These are phyloP conservation scores for Plantago ovata DNA, from an alignment of 257 asterid genomes.

Conservation along the genomic window DNA sequence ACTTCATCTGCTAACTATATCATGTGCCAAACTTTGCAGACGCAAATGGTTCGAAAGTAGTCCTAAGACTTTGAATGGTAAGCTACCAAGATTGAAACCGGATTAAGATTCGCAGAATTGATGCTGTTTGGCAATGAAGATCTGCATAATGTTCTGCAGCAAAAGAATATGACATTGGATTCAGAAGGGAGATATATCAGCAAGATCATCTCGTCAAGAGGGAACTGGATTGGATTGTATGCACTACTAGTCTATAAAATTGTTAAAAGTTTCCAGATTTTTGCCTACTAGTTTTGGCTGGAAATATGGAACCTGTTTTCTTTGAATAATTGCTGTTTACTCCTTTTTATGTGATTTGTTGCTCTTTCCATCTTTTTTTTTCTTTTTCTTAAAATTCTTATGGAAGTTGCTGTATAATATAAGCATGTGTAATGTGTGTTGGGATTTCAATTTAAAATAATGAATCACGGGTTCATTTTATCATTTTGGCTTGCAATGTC, in stretches of 20 bases:
- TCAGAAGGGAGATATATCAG: neutral
- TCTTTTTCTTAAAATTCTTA: neutral
- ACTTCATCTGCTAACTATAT: neutral
- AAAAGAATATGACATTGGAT: too few species aligned
- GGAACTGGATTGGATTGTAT: neutral
- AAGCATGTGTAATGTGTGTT: constrained; percentile 4
- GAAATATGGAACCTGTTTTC: neutral
- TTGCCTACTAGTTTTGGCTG: neutral
- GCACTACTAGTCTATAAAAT: neutral
- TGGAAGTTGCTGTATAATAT: neutral
- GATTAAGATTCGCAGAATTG: neutral
- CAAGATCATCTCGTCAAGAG: neutral
- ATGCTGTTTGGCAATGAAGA: constrained; percentile 8
- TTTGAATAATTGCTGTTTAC: neutral
- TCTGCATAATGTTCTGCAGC: neutral
- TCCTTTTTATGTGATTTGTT: neutral
- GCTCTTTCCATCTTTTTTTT: neutral
- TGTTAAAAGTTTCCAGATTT: neutral
- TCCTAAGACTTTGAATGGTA: neutral
- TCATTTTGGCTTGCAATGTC: neutral
- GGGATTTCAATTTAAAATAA: neutral
- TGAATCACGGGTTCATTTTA: neutral
- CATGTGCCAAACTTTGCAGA: constrained; percentile 11
- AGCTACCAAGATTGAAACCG: neutral
- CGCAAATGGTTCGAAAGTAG: neutral